phyloP scores from a whole-genome alignment of 441 rosid genomes.

The Pelargonium myrrhifolium region DNA sequence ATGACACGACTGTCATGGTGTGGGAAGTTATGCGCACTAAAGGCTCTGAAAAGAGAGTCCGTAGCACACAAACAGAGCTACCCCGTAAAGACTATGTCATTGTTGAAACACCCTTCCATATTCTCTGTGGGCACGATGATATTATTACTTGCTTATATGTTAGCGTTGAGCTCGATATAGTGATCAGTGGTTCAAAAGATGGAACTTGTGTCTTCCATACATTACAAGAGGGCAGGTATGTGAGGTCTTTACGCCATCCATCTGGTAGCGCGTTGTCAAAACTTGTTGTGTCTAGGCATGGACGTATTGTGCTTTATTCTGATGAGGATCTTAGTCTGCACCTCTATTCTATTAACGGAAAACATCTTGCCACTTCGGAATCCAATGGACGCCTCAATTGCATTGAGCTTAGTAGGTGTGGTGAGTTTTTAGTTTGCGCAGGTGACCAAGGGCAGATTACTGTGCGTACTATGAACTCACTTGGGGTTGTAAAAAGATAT shows the following conservation, averaged over 20 bases:
- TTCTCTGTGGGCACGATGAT: conserved; percentile 93
- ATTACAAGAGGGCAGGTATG: conserved; percentile 80
- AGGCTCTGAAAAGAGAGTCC: conserved; percentile 60
- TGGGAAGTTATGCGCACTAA: conserved; percentile 70
- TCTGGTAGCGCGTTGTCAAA: conserved; percentile 79
- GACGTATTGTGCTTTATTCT: conserved; percentile 68
- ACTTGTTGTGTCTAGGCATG: conserved; percentile 84
- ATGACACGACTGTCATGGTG: conserved; percentile 95
- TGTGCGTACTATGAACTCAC: conserved; percentile 86
- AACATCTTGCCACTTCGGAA: conserved; percentile 85
- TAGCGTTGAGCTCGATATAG: conserved; percentile 88
- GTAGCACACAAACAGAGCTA: conserved; percentile 43
- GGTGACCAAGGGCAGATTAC: conserved; percentile 97
- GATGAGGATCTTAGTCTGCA: conserved; percentile 91
- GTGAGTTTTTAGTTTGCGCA: conserved; percentile 84
- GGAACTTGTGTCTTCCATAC: conserved; percentile 95
- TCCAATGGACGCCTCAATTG: conserved; percentile 94
- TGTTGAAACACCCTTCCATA: conserved; percentile 88
- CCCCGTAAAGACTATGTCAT: conserved; percentile 65
- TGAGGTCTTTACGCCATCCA: conserved; percentile 84
- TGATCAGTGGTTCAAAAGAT: conserved; percentile 97
- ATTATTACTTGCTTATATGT: conserved; percentile 81
- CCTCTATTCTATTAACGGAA: conserved; percentile 88
- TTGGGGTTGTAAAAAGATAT: conserved; percentile 70
- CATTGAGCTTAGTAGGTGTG: conserved; percentile 80